phyloP scores from a whole-genome alignment of 108 stramenopile species.

The Discostella pseudostelligera region DNA sequence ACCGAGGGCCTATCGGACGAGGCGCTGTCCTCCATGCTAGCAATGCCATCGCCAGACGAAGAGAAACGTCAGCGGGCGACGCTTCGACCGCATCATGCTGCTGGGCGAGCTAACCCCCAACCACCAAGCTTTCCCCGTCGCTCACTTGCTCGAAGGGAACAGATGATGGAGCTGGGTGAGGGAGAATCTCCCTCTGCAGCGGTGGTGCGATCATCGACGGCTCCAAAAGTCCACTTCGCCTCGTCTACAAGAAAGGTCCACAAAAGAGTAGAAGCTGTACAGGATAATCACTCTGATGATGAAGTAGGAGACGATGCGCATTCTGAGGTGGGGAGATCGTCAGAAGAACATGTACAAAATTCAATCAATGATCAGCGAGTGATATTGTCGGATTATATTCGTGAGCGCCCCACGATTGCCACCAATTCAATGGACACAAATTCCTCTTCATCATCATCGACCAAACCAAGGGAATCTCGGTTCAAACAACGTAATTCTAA shows the following conservation, averaged over 20 bases:
- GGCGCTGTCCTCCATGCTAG: conserved; percentile 56
- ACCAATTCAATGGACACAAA: not conserved
- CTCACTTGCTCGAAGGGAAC: conserved; percentile 34
- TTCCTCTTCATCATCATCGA: conserved; percentile 8
- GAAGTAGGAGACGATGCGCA: not conserved
- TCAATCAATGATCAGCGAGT: conserved; percentile 19
- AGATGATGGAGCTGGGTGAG: conserved; percentile 60
- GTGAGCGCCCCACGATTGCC: conserved; percentile 31
- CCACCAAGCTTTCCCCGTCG: conserved; percentile 47
- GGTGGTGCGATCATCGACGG: conserved; percentile 57
- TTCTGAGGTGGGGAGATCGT: not conserved
- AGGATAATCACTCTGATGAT: conserved; percentile 9
- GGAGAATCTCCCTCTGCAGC: conserved; percentile 67
- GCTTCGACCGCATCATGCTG: not conserved
- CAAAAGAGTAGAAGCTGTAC: not conserved
- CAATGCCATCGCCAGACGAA: conserved; percentile 29
- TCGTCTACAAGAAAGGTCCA: conserved; percentile 20
- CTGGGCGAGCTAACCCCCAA: conserved; percentile 9
- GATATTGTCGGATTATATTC: conserved; percentile 38
- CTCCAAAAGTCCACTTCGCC: conserved; percentile 26
- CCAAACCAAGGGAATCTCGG: conserved; percentile 31
- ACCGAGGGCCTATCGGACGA: conserved; percentile 76
- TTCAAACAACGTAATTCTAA: conserved; percentile 40
- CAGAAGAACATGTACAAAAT: conserved; percentile 1
- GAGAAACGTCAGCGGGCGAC: not conserved